Evolutionary conservation across 2,329 filamentous ascomycete species (phyloP).

Genomic region (Neofusicoccum ribis): DNA sequence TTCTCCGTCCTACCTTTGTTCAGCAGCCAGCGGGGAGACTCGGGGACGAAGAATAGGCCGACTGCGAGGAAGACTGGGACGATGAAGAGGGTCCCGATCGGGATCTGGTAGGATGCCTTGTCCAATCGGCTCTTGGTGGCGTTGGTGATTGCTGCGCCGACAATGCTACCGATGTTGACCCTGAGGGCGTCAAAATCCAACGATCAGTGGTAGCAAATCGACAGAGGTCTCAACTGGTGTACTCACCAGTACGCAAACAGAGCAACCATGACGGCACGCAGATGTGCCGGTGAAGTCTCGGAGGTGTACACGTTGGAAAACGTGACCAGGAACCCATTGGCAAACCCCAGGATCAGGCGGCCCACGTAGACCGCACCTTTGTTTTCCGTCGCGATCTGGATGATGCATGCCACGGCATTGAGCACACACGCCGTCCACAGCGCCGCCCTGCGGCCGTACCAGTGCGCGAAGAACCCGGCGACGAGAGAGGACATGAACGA

Average conservation of each 20-base stretch:
- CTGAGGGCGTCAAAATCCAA: slow-evolving; percentile 22
- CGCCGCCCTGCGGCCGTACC: slow-evolving; percentile 48
- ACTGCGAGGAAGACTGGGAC: slow-evolving; percentile 50
- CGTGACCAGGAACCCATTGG: slow-evolving; percentile 52
- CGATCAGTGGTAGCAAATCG: slow-evolving; percentile 32
- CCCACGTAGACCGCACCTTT: slow-evolving; percentile 43
- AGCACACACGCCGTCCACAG: slow-evolving; percentile 52
- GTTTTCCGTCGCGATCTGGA: slow-evolving; percentile 27
- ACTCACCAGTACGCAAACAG: slow-evolving; percentile 48
- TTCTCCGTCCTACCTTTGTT: slow-evolving; percentile 57
- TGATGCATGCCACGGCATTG: slow-evolving; percentile 41
- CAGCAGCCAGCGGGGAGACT: slow-evolving; percentile 52
- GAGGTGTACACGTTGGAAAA: slow-evolving; percentile 53
- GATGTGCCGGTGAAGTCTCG: slow-evolving; percentile 38
- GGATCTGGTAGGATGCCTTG: slow-evolving; percentile 43
- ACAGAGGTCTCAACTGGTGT: too few relatives aligned
- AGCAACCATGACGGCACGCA: slow-evolving; percentile 44
- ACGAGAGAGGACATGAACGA: slow-evolving; percentile 52
- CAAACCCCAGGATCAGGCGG: slow-evolving; percentile 38
- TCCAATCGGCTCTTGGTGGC: slow-evolving; percentile 32
- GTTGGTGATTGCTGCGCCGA: slow-evolving; percentile 49
- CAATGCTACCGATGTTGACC: slow-evolving; percentile 50
- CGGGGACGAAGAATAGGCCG: slow-evolving; percentile 34
- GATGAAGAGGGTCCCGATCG: slow-evolving; percentile 54
- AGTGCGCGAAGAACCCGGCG: slow-evolving; percentile 50